A percentile compares a stretch with the other conserved stretches of the same genome.
phyloP scores from a whole-genome alignment of 78 protist genomes.

The Mantamonas sphyraenae region DNA sequence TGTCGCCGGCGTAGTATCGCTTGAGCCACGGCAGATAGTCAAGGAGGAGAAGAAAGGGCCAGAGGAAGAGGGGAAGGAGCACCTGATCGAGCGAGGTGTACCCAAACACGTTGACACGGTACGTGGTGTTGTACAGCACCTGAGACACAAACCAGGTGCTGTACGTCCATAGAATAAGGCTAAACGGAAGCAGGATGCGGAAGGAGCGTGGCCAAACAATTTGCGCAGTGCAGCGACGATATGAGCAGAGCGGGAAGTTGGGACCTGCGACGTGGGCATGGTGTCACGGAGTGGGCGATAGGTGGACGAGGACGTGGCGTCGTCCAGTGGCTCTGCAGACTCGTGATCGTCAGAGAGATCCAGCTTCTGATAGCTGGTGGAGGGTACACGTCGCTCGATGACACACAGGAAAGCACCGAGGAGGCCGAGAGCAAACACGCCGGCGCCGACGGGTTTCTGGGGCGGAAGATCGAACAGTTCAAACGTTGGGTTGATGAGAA shows the following conservation, averaged over 20 bases:
- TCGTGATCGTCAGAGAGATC: too few species aligned
- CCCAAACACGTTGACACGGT: constrained; percentile 39
- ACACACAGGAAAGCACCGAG: constrained; percentile 40
- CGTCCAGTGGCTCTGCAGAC: neutral
- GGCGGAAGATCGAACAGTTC: constrained; percentile 30
- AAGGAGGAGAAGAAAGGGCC: constrained; percentile 31
- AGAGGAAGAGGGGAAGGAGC: constrained; percentile 46
- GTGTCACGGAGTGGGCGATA: too few species aligned
- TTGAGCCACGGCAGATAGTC: constrained; percentile 20
- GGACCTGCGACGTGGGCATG: too few species aligned
- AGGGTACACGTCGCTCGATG: too few species aligned
- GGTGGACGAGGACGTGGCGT: too few species aligned
- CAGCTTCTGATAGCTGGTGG: too few species aligned
- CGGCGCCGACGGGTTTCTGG: constrained; percentile 15
- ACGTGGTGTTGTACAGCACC: constrained; percentile 21
- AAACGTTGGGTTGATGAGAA: constrained; percentile 36
- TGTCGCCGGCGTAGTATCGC: neutral
- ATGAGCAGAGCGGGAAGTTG: too few species aligned
- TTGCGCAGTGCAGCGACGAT: too few species aligned
- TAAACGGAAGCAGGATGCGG: constrained; percentile 30
- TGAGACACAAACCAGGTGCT: constrained; percentile 33
- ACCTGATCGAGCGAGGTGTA: constrained; percentile 55
- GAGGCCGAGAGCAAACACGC: constrained; percentile 42
- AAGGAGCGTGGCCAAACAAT: too few species aligned
- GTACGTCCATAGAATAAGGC: constrained; percentile 22